Conservation (phyloP, 768 basidiomycete species). For the Leucocoprinus birnbaumii region DNA sequence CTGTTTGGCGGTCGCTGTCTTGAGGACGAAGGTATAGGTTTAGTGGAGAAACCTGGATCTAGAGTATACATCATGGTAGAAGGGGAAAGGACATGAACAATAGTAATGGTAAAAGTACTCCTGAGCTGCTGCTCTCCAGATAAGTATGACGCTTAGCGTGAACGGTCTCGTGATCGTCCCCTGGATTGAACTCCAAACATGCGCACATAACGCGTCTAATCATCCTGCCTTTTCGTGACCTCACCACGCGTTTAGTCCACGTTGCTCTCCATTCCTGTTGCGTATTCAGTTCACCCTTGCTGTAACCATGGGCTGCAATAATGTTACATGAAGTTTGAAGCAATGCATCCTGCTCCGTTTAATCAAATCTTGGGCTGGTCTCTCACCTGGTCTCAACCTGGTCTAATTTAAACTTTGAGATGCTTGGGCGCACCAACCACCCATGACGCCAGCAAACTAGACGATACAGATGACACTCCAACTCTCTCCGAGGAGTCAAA, state of each 20-base stretch:
- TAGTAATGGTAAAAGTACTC: slow-evolving; percentile 6
- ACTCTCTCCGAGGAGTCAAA: too few relatives aligned
- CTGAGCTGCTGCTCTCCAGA: not conserved
- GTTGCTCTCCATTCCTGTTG: not conserved
- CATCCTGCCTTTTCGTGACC: not conserved
- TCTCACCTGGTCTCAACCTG: too few relatives aligned
- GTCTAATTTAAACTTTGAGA: too few relatives aligned
- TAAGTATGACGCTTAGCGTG: not conserved
- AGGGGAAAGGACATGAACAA: not conserved
- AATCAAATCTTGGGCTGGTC: not conserved
- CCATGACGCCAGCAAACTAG: too few relatives aligned
- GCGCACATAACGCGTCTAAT: slow-evolving; percentile 6
- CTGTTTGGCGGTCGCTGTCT: not conserved
- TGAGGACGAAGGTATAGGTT: not conserved
- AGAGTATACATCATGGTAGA: not conserved
- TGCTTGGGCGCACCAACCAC: too few relatives aligned
- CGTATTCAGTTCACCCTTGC: not conserved
- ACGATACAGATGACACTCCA: too few relatives aligned
- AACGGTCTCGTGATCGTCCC: slow-evolving; percentile 9
- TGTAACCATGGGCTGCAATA: too few relatives aligned
- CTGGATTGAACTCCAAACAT: slow-evolving; percentile 1
- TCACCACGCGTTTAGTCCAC: not conserved
- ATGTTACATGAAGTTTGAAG: not conserved
- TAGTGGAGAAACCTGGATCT: not conserved
- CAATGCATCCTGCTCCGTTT: not conserved